Evolutionary conservation across 805 yeast species (phyloP), one percentile per base, ranked within the genome.

Genomic region (Brettanomyces custersianus): DNA sequence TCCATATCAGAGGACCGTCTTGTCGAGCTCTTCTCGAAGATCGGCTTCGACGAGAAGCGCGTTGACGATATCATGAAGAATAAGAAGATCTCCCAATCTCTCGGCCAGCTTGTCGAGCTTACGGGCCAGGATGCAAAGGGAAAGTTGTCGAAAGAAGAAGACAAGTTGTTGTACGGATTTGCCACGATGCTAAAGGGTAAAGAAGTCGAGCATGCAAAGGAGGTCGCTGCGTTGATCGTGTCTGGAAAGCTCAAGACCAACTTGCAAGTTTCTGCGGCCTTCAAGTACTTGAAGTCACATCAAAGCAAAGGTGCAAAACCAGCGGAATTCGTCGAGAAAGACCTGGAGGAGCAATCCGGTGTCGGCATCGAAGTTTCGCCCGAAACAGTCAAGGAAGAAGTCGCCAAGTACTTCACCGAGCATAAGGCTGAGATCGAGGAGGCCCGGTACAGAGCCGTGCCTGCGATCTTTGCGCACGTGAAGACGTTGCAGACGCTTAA

Each of bases 51-150:
- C 47, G 90, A 80, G 13, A 66, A 75, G 47, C 85, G 84, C 56
- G 68, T 83, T 40, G 73, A 76, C 34, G 97, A 92, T 53, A 79
- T 87, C 39, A 58, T 76, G 38, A 90, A 86, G 58, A 90, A 92
- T 64, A 77, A 78, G 55, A 88, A 88, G 58, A 94, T 88, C 28
- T 72, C 90, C 13, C 64, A 65, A 28, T 74, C 94, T 2, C 68
- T 92, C 35, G 68, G 66, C 21, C 72, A 72, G 25, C 70, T 87
- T 40, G 65, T 82, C 37, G 49, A 54, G 18, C 74, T 73, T 36
- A 63, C 70, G 17, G 43, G 39, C 13, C 25, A 21, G 5, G 28
- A 22, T 23, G 12, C 34, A 24, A 53, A 48, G 5, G 23, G 31
- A 2, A 50, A 50, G 25, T 55, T 74, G 45, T 81, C 77, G 42